Evolutionary conservation across 352 stramenopile genomes (phyloP), one percentile per base, ranked within the genome.

Genomic region (Phytophthora multivora): DNA sequence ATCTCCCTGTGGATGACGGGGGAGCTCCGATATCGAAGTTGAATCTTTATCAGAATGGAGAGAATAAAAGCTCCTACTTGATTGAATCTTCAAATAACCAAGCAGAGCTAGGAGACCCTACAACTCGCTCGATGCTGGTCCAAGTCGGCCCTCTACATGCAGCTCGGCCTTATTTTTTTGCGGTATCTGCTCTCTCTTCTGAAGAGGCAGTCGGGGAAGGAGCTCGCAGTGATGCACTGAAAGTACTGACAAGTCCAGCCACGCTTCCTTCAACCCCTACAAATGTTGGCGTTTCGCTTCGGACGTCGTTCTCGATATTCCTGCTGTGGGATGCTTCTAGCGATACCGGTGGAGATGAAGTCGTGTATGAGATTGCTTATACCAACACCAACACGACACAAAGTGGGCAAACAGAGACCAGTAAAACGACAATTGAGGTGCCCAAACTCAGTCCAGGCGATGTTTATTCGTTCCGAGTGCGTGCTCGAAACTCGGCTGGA

Each of bases 1-100:
- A 61, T 52, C 35, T 75, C 4, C 77, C 80, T 1, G 18, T 57
- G 16, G 77, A 90, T 36, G 66, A 66, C 18, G 80, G 80, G 28
- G 76, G 76, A 9, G 39, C 75, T 3, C n/a, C 63, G 0, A 52
- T 90, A 6, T 71, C 67, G 3, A 23, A 31, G 1, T 51, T 86
- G 2, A 19, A 59, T 4, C 36, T 90, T 8, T 88, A 82, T 45
- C 79, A 79, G 59, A 62, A 90, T 48, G 75, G 61, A 10, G 28
- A 33, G 28, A 33, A 13, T 3, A 33, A 33, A 33, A 33, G 10
- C 3, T 12, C 9, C 39, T 66, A 5, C 59, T 66, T 58, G 2
- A 23, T 65, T 8, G 48, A 26, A 33, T 8, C 28, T 59, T 54
- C 12, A 55, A 48, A 2, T 0, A 39, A 23, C 51, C 63, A 67